These are phyloP conservation scores for Sugiyamaella castrensis DNA, from an alignment of 1,139 yeast genomes.

Conservation along the genomic window DNA sequence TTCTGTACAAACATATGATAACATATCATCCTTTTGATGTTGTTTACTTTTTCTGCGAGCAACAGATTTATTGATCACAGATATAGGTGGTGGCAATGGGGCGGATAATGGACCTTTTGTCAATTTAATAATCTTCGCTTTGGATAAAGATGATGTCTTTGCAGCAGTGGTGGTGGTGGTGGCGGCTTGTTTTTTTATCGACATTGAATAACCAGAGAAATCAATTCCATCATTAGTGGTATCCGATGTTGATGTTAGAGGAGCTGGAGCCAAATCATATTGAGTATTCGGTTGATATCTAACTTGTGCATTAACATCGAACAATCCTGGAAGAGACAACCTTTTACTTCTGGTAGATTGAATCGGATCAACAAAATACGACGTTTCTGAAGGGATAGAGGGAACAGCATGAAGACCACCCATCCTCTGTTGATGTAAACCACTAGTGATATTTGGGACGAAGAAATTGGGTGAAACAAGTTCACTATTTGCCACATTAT, in stretches of 20 bases:
- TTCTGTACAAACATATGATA: slow-evolving; percentile 30
- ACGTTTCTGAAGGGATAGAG: not conserved
- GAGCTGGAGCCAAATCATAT: slow-evolving; percentile 1
- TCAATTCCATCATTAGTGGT: slow-evolving; percentile 17
- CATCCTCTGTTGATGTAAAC: not conserved
- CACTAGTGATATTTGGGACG: slow-evolving; percentile 1
- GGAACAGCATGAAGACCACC: too few species aligned
- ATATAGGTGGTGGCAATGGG: not conserved
- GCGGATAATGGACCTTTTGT: slow-evolving; percentile 2
- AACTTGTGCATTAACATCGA: slow-evolving; percentile 18
- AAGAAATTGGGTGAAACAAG: slow-evolving; percentile 25
- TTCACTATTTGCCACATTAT: slow-evolving; percentile 27
- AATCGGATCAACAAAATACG: slow-evolving; percentile 17
- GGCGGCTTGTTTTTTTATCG: slow-evolving; percentile 2
- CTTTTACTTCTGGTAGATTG: slow-evolving; percentile 23
- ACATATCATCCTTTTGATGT: slow-evolving; percentile 14
- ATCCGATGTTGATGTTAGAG: slow-evolving; percentile 1
- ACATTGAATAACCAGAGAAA: slow-evolving; percentile 26
- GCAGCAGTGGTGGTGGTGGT: not conserved
- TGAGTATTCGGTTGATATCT: slow-evolving; percentile 17
- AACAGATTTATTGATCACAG: slow-evolving; percentile 5
- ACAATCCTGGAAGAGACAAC: slow-evolving; percentile 26
- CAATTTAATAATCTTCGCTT: not conserved
- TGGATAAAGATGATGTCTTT: not conserved
- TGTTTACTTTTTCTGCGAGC: slow-evolving; percentile 15